Evolutionary conservation across 345 rosid genomes (phyloP).

Genomic region (Anacardium occidentale): DNA sequence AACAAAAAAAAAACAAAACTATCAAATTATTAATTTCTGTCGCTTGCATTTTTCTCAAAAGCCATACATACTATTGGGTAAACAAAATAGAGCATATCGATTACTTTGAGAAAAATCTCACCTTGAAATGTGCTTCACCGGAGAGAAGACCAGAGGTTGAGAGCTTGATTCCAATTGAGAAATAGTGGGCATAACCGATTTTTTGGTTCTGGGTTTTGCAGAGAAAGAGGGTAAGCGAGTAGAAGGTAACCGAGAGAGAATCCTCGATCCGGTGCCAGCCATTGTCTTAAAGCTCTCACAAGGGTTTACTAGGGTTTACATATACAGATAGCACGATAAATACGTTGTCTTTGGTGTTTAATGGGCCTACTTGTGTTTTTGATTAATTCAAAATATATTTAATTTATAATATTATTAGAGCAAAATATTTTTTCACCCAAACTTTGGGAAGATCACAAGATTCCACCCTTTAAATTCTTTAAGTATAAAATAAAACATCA

Average conservation of each 20-base stretch:
- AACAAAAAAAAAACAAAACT: background rate
- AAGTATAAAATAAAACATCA: too few relatives aligned
- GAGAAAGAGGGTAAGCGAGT: constrained; percentile 22
- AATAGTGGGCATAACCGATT: constrained; percentile 22
- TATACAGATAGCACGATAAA: too few relatives aligned
- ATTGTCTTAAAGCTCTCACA: background rate
- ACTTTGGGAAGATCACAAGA: too few relatives aligned
- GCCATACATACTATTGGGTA: too few relatives aligned
- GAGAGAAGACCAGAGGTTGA: constrained; percentile 23
- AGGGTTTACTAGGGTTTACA: constrained; percentile 19
- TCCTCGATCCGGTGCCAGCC: constrained; percentile 20
- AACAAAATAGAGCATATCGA: too few relatives aligned
- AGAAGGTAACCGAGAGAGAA: constrained; percentile 30
- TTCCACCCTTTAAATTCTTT: too few relatives aligned
- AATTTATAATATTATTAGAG: too few relatives aligned
- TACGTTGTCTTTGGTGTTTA: too few relatives aligned
- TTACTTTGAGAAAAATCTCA: constrained; percentile 4
- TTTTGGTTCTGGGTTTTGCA: constrained; percentile 21
- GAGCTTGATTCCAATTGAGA: constrained; percentile 26
- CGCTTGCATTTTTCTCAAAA: too few relatives aligned
- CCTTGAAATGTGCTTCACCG: constrained; percentile 33
- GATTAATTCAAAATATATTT: too few relatives aligned
- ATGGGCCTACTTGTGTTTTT: too few relatives aligned
- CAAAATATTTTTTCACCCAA: too few relatives aligned
- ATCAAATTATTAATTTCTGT: background rate